Base-by-base conservation (phyloP, 2,329 filamentous ascomycete species). In the Helotiales sp. region DNA sequence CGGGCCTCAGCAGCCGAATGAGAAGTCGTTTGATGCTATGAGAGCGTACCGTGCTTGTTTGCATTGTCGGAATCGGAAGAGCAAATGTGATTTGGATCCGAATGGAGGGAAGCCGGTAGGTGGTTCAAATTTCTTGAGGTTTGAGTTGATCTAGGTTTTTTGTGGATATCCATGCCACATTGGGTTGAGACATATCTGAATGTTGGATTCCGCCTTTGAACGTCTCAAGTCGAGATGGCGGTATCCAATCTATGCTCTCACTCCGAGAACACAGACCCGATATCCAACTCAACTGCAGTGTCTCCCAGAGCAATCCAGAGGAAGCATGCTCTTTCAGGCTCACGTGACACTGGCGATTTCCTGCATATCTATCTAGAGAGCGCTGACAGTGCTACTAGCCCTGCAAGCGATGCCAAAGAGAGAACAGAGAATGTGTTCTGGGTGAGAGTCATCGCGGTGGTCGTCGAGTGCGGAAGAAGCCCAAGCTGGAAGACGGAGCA, bases 371-470 rank as follows among this genome's bases (percentile, higher is more conserved):
- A 26, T n/a, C 3, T 50, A 3, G 17, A 34, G 13, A n/a, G 54
- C n/a, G 34, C 66, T 71, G 28, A 66, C 45, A 24, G 2, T 34
- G 17, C 20, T 4, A 40, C 11, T 63, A 77, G 75, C 76, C 76
- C n/a, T 77, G 76, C 61, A 71, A 74, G 28, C 71, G 76, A 70
- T 77, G 76, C 37, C 75, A 77, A 49, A 70, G 75, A 68, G 76
- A 77, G 55, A 71, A 71, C 37, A 72, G 71, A 61, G 75, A 77
- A 37, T 77, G 76, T 64, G 64, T 77, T 6, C 69, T 77, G 0
- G 76, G 76, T 20, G 76, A 77, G 61, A 75, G 73, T 45, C 75
- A 77, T 66, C 72, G 76, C 40, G 76, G 76, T 58, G 76, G 76
- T 22, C 73, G 73, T 26, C 70, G 76, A 69, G 74, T 77, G 5